phyloP scores from a whole-genome alignment of 2,329 filamentous ascomycete species.

The Exophiala sp. region DNA sequence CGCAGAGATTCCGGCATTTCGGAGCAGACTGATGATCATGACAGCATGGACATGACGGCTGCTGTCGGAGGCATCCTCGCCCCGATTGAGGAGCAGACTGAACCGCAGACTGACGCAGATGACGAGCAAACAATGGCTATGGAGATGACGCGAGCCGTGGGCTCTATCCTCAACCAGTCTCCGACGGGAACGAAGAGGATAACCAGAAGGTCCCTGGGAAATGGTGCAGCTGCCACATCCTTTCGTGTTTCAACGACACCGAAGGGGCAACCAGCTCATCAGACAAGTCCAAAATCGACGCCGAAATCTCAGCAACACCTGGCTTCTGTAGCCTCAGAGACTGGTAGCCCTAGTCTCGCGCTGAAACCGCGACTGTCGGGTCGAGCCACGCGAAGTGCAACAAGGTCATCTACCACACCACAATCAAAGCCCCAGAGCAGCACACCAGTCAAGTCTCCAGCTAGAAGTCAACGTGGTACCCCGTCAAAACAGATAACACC shows the following conservation, averaged over 20 bases:
- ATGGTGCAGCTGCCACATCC: not conserved
- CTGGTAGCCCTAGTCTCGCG: constrained; percentile 52
- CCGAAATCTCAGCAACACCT: constrained; percentile 28
- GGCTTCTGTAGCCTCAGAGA: constrained; percentile 41
- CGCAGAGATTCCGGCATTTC: constrained; percentile 16
- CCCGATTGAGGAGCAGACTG: constrained; percentile 37
- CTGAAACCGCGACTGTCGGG: constrained; percentile 46
- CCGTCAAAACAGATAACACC: constrained; percentile 43
- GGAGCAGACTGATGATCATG: constrained; percentile 32
- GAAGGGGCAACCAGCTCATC: constrained; percentile 21
- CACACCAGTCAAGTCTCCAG: constrained; percentile 28
- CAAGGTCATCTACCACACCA: constrained; percentile 40
- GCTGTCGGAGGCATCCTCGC: constrained; percentile 43
- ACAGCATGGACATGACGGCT: constrained; percentile 57
- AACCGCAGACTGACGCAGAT: constrained; percentile 33
- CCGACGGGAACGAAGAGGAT: not conserved
- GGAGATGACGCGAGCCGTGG: constrained; percentile 62
- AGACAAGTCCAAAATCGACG: constrained; percentile 16
- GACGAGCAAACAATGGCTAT: constrained; percentile 53
- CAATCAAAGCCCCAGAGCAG: constrained; percentile 30
- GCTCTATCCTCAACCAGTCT: constrained; percentile 50
- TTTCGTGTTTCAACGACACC: constrained; percentile 32
- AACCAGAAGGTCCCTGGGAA: constrained; percentile 2
- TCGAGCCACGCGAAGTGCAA: constrained; percentile 42
- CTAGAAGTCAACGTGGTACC: constrained; percentile 35